These are phyloP conservation scores for Aspergillus campestris DNA, from an alignment of 495 filamentous ascomycete genomes.

Conservation along the genomic window DNA sequence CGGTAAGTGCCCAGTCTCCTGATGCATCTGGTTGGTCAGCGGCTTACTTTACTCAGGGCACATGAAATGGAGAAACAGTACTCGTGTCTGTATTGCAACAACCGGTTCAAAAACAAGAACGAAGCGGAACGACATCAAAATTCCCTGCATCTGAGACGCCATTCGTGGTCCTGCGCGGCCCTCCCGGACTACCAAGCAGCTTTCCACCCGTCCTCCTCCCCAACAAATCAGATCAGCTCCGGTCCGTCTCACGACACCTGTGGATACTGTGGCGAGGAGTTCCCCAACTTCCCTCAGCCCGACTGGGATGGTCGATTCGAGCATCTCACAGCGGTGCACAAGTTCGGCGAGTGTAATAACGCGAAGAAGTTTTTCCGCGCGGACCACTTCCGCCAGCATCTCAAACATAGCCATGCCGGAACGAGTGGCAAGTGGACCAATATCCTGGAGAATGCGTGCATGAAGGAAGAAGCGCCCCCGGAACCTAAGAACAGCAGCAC, in stretches of 20 bases:
- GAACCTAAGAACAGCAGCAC: conserved; percentile 22
- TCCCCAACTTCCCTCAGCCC: conserved; percentile 56
- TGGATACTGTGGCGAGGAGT: conserved; percentile 94
- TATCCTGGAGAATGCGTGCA: conserved; percentile 91
- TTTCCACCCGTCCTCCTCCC: conserved; percentile 65
- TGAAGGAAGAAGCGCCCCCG: conserved; percentile 74
- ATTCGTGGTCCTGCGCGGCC: conserved; percentile 95
- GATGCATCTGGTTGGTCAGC: not conserved
- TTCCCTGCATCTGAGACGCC: conserved; percentile 85
- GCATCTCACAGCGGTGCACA: conserved; percentile 85
- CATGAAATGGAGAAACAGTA: conserved; percentile 97
- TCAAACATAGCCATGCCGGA: conserved; percentile 96
- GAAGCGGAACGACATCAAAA: conserved; percentile 98
- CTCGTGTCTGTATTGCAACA: conserved; percentile 81
- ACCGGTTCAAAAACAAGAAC: conserved; percentile 99
- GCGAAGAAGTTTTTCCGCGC: conserved; percentile 97
- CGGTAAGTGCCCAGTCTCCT: conserved; percentile 49
- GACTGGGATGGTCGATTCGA: conserved; percentile 82
- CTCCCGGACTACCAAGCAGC: conserved; percentile 67
- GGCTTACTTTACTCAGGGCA: conserved; percentile 29
- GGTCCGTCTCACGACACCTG: conserved; percentile 61
- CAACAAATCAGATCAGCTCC: conserved; percentile 26
- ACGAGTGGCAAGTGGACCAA: conserved; percentile 99
- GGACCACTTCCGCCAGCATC: conserved; percentile 95
- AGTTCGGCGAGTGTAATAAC: conserved; percentile 97